A percentile compares a stretch with the other conserved stretches of the same genome.
Evolutionary conservation across 495 filamentous ascomycete species (phyloP).

Genomic region (Bombardia bombarda): DNA sequence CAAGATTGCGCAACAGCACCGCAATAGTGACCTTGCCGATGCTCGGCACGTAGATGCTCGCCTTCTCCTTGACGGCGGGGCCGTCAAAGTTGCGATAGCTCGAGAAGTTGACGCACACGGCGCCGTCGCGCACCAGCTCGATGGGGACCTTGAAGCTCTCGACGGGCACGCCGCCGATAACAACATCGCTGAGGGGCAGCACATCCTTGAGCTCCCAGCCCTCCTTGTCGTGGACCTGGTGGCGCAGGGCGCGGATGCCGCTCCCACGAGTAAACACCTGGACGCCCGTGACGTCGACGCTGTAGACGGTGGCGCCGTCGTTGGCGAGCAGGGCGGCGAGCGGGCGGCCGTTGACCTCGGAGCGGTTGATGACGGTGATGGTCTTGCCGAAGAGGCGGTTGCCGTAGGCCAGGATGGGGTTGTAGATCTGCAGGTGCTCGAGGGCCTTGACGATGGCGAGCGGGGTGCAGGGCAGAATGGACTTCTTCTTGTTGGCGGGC

Average conservation of each 20-base stretch:
- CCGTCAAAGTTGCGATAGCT: slow-evolving; percentile 88
- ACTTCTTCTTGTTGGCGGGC: slow-evolving; percentile 69
- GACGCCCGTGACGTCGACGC: slow-evolving; percentile 85
- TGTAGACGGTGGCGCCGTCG: slow-evolving; percentile 91
- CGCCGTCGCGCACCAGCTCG: slow-evolving; percentile 72
- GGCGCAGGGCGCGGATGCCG: slow-evolving; percentile 70
- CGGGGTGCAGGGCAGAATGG: slow-evolving; percentile 89
- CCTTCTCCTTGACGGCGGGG: slow-evolving; percentile 79
- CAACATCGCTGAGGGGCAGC: slow-evolving; percentile 80
- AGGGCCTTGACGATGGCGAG: slow-evolving; percentile 94
- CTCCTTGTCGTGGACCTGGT: slow-evolving; percentile 74
- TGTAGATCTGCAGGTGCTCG: slow-evolving; percentile 92
- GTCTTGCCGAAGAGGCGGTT: slow-evolving; percentile 87
- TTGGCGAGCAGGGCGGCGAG: slow-evolving; percentile 93
- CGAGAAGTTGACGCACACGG: slow-evolving; percentile 95
- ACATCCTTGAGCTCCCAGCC: slow-evolving; percentile 71
- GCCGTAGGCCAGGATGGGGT: slow-evolving; percentile 87
- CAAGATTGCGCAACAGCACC: slow-evolving; percentile 76
- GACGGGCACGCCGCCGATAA: slow-evolving; percentile 87
- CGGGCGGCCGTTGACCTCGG: slow-evolving; percentile 89
- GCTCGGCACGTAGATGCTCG: slow-evolving; percentile 92
- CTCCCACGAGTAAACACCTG: slow-evolving; percentile 84
- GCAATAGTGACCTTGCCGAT: slow-evolving; percentile 97
- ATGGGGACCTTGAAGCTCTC: slow-evolving; percentile 82
- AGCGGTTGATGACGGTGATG: slow-evolving; percentile 90